Conservation (phyloP, 129 eudicot genomes). For the Flaveria ramosissima region DNA sequence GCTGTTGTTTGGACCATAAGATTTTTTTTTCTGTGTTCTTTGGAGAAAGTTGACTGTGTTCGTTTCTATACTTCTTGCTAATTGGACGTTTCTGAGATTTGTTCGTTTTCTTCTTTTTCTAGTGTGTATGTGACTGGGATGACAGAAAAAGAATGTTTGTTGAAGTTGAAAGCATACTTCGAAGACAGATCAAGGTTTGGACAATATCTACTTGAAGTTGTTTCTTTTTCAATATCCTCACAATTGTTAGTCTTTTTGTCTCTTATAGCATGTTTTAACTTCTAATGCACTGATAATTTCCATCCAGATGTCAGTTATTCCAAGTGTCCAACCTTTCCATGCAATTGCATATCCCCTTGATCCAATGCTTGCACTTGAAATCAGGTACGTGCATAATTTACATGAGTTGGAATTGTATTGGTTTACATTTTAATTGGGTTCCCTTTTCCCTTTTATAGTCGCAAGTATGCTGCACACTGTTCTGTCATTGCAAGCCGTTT, state of each 20-base stretch:
- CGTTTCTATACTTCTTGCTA: background rate
- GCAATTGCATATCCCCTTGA: slow-evolving; percentile 98
- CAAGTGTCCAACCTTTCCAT: slow-evolving; percentile 99
- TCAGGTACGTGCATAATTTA: slow-evolving; percentile 50
- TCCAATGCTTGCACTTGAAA: slow-evolving; percentile 94
- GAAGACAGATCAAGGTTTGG: slow-evolving; percentile 83
- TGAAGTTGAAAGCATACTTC: slow-evolving; percentile 87
- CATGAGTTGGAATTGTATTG: background rate
- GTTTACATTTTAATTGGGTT: slow-evolving; percentile 2
- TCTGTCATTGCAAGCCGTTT: slow-evolving; percentile 82
- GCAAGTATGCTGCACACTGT: slow-evolving; percentile 93
- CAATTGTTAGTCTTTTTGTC: background rate
- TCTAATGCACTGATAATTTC: background rate
- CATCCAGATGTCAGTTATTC: slow-evolving; percentile 82
- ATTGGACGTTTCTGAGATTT: background rate
- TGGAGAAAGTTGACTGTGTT: background rate
- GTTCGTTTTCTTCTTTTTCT: slow-evolving; percentile 2
- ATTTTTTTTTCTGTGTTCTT: background rate
- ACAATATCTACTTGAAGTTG: slow-evolving; percentile 1
- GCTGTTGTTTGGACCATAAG: background rate
- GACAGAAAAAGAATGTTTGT: slow-evolving; percentile 74
- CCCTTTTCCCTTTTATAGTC: slow-evolving; percentile 43
- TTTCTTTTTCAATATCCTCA: background rate
- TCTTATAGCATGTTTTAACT: background rate
- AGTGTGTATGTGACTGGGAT: slow-evolving; percentile 98